These are phyloP conservation scores for Termitomyces titanicus DNA, from an alignment of 768 basidiomycete species.

Conservation along the genomic window DNA sequence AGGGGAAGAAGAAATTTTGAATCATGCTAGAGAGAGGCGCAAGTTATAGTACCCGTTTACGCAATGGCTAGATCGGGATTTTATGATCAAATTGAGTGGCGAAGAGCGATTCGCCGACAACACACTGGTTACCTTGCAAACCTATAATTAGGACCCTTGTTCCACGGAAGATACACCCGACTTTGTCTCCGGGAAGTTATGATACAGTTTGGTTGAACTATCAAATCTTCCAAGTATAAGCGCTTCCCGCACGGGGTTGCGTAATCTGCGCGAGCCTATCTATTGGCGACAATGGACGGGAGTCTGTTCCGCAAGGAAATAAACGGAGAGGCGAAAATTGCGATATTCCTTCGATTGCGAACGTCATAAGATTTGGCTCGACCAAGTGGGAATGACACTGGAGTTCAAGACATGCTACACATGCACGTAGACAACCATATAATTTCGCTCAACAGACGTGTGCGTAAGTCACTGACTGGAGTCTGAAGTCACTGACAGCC, in stretches of 20 bases:
- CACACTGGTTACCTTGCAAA: background rate
- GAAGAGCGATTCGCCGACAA: constrained; percentile 7
- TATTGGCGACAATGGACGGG: background rate
- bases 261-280: constrained; percentile 7
- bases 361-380: background rate
- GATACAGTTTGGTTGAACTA: background rate
- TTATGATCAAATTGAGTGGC: background rate
- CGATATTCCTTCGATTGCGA: background rate
- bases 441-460: no score
- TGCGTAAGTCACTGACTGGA: background rate
- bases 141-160: background rate
- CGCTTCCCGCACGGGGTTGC: constrained; percentile 1
- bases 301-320: background rate
- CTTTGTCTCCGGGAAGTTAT: background rate
- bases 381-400: background rate
- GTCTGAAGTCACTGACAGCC: background rate
- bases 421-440: background rate
- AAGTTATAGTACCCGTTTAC: background rate
- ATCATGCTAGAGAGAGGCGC: background rate
- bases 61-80: constrained; percentile 5
- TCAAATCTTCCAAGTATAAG: background rate
- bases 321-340: constrained; percentile 7
- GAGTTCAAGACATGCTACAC: no score
- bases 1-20: background rate
- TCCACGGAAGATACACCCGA: background rate